Base-by-base conservation (phyloP, 441 rosid species). In the Oxalis stricta region DNA sequence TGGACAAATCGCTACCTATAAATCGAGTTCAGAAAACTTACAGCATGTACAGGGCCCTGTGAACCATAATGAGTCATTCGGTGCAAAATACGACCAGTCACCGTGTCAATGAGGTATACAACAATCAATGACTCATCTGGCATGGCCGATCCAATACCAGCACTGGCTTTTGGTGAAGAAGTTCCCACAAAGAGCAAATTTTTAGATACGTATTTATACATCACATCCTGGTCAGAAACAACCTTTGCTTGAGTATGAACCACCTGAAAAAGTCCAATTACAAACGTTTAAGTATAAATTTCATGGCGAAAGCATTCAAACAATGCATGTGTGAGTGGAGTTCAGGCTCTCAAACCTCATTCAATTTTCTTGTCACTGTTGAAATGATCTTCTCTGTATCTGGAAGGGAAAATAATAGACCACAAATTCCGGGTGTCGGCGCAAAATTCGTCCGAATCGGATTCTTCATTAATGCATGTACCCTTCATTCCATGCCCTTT, bases 201-300 rank as follows among this genome's bases (percentile, higher is more conserved):
- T 46, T 63, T 84, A 8, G 99, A 92, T 59, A 84, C 59, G 33
- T 82, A 87, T 63, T 92, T 92, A 47, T 84, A 92, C 81, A 87
- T 71, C 48, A 80, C 79, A 56, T 87, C 97, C 62, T 92, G 94
- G 39, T 92, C 97, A 55, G 85, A 65, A 55, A 75, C 59, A 36
- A 66, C 79, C 79, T 92, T 92, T 58, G 97, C 97, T 75, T 87
- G 99, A 55, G 97, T 92, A 61, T 87, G 99, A 57, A 92, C 89
- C 38, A 78, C 97, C 99, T 92, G 60, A 23, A 43, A 32, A 68
- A 64, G 38, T 36, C 56, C 40, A 55, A 50, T 34, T 11, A 28
- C 22, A 46, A 48, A 41, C 15, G 3, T 38, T 21, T 18, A n/a
- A n/a, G n/a, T n/a, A n/a, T n/a, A n/a, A n/a, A n/a, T n/a, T n/a